phyloP scores from a whole-genome alignment of 1,139 yeast species.

The Saccharomyces hybrid region DNA sequence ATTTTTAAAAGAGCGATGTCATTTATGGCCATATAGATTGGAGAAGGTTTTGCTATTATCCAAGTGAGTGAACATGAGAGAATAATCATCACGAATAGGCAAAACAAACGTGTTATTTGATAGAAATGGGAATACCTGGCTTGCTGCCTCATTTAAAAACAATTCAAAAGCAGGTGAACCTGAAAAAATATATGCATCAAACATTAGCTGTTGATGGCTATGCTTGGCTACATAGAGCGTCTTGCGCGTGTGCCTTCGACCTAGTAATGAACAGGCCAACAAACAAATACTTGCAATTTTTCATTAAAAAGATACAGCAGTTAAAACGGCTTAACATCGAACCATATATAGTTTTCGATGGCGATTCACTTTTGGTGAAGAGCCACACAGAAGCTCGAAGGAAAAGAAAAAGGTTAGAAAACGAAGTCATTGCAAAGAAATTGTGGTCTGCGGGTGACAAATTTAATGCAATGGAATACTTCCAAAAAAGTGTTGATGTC shows the following conservation, averaged over 20 bases:
- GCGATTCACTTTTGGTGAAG: constrained; percentile 76
- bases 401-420: constrained; percentile 45
- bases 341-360: constrained; percentile 89
- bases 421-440: constrained; percentile 46
- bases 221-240: constrained; percentile 90
- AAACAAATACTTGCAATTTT: constrained; percentile 49
- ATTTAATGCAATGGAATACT: constrained; percentile 55
- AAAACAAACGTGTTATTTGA: not conserved
- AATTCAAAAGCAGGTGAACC: constrained; percentile 50
- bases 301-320: constrained; percentile 55
- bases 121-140: constrained; percentile 67
- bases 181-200: constrained; percentile 57
- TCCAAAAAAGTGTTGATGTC: constrained; percentile 75
- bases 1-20: not conserved
- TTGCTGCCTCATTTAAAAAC: constrained; percentile 64
- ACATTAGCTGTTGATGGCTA: constrained; percentile 90
- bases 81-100: not conserved
- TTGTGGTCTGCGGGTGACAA: constrained; percentile 45
- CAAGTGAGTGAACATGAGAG: not conserved
- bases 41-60: not conserved
- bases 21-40: not conserved
- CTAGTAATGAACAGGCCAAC: constrained; percentile 67
- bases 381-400: constrained; percentile 62
- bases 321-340: constrained; percentile 57
- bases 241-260: constrained; percentile 74